phyloP scores from a whole-genome alignment of 352 stramenopile species.

The Phytopythium mirpurense region DNA sequence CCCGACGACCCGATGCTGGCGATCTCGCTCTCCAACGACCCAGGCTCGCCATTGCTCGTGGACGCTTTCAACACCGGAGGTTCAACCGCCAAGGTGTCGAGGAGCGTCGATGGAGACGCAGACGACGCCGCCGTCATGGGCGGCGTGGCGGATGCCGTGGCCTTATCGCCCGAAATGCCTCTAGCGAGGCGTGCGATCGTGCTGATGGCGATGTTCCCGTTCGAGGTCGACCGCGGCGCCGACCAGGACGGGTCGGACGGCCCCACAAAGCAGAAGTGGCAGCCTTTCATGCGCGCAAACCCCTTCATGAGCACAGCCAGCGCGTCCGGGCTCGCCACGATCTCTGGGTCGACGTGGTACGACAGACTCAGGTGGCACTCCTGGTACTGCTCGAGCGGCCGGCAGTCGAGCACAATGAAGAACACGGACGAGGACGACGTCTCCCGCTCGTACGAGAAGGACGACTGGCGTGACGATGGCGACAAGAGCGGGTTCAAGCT shows the following conservation, averaged over 20 bases:
- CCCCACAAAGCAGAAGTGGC: conserved; percentile 87
- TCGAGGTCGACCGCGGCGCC: conserved; percentile 17
- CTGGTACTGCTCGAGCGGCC: conserved; percentile 64
- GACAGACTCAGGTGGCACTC: conserved; percentile 81
- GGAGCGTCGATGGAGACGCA: not conserved
- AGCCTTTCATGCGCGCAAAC: conserved; percentile 84
- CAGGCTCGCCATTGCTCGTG: conserved; percentile 14
- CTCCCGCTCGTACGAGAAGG: conserved; percentile 29
- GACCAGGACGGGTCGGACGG: conserved; percentile 28
- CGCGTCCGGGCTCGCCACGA: conserved; percentile 64
- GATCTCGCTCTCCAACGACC: conserved; percentile 28
- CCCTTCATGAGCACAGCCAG: conserved; percentile 74
- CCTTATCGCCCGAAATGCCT: conserved; percentile 56
- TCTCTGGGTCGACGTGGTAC: conserved; percentile 82
- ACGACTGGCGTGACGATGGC: conserved; percentile 15
- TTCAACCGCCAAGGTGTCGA: not conserved
- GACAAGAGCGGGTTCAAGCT: conserved; percentile 35
- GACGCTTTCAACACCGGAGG: not conserved
- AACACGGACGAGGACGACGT: conserved; percentile 40
- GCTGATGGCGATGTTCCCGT: conserved; percentile 32
- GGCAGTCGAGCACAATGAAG: conserved; percentile 85
- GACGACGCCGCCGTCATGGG: not conserved
- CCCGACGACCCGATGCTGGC: conserved; percentile 22
- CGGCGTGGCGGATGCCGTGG: conserved; percentile 1
- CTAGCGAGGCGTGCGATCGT: conserved; percentile 52